phyloP scores from a whole-genome alignment of 2,329 filamentous ascomycete species.

The Tolypocladium inflatum region DNA sequence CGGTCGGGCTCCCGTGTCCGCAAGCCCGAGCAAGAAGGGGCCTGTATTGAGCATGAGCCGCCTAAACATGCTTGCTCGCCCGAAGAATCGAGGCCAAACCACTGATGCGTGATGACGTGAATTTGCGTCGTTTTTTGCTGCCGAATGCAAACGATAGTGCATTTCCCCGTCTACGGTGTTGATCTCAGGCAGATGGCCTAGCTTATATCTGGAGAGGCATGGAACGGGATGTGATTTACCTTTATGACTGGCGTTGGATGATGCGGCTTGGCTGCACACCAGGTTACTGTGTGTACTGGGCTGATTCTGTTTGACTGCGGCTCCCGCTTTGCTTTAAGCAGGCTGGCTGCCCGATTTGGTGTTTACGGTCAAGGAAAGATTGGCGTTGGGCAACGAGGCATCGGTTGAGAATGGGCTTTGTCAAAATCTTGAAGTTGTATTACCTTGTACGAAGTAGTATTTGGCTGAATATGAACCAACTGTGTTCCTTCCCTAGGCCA shows the following conservation, averaged over 20 bases:
- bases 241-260: neutral
- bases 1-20: constrained; percentile 14
- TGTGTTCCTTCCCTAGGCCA: neutral
- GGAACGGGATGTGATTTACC: neutral
- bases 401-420: neutral
- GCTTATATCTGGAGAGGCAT: neutral
- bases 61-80: constrained; percentile 51
- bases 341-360: neutral
- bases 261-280: neutral
- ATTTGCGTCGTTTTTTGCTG: neutral
- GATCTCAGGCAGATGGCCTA: neutral
- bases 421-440: neutral
- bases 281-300: neutral
- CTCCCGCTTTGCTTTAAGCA: neutral
- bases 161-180: neutral
- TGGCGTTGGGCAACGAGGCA: neutral
- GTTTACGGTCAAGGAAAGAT: neutral
- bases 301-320: neutral
- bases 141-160: neutral
- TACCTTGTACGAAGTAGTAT: neutral
- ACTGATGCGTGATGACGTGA: neutral
- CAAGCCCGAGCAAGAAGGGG: constrained; percentile 43
- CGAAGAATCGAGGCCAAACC: constrained; percentile 43
- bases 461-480: neutral
- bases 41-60: constrained; percentile 45